phyloP scores from a whole-genome alignment of 2,329 filamentous ascomycete species.

The Fusarium sp. region DNA sequence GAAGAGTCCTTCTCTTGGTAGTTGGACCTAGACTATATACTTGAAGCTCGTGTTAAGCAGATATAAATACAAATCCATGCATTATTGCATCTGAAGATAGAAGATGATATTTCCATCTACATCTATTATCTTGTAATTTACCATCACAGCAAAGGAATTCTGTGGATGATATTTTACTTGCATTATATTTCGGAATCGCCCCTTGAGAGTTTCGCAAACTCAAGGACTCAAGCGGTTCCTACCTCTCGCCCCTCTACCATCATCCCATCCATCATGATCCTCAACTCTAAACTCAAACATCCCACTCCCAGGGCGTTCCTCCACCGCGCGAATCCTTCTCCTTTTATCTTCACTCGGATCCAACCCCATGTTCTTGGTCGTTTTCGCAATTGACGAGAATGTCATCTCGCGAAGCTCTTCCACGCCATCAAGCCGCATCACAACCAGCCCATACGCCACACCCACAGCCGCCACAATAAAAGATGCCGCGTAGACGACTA shows the following conservation, averaged over 20 bases:
- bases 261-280: not conserved
- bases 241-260: not conserved
- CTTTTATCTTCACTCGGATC: not conserved
- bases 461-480: constrained; percentile 26
- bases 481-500: constrained; percentile 21
- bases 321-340: constrained; percentile 1
- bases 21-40: no score
- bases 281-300: constrained; percentile 18
- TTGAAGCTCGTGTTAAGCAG: no score
- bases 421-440: constrained; percentile 35
- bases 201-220: not conserved
- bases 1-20: constrained; percentile 45
- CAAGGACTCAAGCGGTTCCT: not conserved
- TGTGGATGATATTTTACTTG: no score
- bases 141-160: no score
- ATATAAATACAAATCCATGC: no score
- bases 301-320: constrained; percentile 6
- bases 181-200: no score
- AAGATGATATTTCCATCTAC: no score
- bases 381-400: constrained; percentile 33
- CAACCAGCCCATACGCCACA: constrained; percentile 28
- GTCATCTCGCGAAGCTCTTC: constrained; percentile 36
- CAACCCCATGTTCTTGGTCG: constrained; percentile 11
- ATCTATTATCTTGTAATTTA: no score
- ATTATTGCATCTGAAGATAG: no score